Percentiles rank a stretch among this genome's conserved stretches.
Evolutionary conservation across 257 asterid genomes (phyloP).

Genomic region (Solanum sejunctum): DNA sequence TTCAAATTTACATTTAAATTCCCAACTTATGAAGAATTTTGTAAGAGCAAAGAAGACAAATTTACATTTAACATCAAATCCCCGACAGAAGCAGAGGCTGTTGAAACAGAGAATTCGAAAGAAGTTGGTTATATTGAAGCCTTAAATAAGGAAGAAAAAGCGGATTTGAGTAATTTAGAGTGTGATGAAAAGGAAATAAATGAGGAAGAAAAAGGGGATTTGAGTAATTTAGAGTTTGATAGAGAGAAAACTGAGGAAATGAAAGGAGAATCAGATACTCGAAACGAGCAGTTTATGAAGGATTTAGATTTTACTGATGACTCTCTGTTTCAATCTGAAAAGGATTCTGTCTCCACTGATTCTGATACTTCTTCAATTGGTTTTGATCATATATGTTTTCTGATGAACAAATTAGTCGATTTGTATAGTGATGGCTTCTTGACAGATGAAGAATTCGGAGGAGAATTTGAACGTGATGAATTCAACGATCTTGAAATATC

Average conservation of each 20-base stretch:
- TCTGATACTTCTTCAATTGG: conserved; percentile 22
- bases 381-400: conserved; percentile 15
- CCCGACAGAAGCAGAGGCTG: background rate
- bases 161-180: background rate
- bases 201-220: background rate
- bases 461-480: conserved; percentile 9
- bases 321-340: background rate
- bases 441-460: conserved; percentile 42
- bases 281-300: background rate
- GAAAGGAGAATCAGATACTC: background rate
- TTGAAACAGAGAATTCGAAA: conserved; percentile 1
- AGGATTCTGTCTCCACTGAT: conserved; percentile 8
- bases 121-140: background rate
- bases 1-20: conserved; percentile 39
- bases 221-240: background rate
- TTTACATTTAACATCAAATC: conserved; percentile 3
- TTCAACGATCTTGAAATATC: background rate
- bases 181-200: background rate
- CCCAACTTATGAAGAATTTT: conserved; percentile 56
- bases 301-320: conserved; percentile 3
- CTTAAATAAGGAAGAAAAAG: background rate
- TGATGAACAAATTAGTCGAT: conserved; percentile 16
- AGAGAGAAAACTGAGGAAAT: background rate
- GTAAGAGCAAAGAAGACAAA: conserved; percentile 13
- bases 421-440: conserved; percentile 30